phyloP scores from a whole-genome alignment of 2,329 filamentous ascomycete genomes.

The Penicillium sp. region DNA sequence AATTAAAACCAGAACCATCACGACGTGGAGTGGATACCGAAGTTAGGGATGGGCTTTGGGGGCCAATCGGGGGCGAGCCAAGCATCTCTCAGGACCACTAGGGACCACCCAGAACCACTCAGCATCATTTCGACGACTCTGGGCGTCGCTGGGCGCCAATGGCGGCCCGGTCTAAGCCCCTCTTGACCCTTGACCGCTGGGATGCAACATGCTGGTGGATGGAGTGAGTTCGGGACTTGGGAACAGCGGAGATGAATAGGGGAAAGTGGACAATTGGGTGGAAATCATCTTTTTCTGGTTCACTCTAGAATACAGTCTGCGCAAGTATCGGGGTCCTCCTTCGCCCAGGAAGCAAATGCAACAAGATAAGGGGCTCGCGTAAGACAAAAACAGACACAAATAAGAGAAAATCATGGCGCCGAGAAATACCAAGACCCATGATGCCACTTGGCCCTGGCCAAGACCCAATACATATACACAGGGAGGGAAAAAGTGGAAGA shows the following conservation, averaged over 20 bases:
- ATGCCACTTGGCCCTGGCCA: slow-evolving; percentile 19
- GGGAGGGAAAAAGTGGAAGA: slow-evolving; percentile 17
- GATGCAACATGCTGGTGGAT: no score
- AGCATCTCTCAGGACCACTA: no score
- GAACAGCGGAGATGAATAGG: no score
- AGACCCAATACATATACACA: slow-evolving; percentile 33
- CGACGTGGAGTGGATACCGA: slow-evolving; percentile 2
- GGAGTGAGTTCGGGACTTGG: no score
- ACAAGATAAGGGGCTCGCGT: neutral
- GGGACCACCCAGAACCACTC: no score
- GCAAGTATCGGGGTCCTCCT: slow-evolving; percentile 8
- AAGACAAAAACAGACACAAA: slow-evolving; percentile 5
- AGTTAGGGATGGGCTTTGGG: neutral
- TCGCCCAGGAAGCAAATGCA: slow-evolving; percentile 4
- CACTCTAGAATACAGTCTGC: slow-evolving; percentile 18
- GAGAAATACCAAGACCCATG: slow-evolving; percentile 31
- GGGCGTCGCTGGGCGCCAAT: no score
- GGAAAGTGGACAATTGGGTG: no score
- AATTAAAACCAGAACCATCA: slow-evolving; percentile 7
- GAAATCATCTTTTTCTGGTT: slow-evolving; percentile 5
- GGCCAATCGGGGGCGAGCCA: neutral
- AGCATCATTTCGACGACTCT: no score
- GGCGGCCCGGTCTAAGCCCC: slow-evolving; percentile 1
- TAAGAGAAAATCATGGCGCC: slow-evolving; percentile 27
- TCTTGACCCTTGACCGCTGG: no score